Percentiles rank a stretch among this genome's conserved stretches.
These are phyloP conservation scores for Phytopythium cucurbitacearum DNA, from an alignment of 352 stramenopile genomes.

Conservation along the genomic window DNA sequence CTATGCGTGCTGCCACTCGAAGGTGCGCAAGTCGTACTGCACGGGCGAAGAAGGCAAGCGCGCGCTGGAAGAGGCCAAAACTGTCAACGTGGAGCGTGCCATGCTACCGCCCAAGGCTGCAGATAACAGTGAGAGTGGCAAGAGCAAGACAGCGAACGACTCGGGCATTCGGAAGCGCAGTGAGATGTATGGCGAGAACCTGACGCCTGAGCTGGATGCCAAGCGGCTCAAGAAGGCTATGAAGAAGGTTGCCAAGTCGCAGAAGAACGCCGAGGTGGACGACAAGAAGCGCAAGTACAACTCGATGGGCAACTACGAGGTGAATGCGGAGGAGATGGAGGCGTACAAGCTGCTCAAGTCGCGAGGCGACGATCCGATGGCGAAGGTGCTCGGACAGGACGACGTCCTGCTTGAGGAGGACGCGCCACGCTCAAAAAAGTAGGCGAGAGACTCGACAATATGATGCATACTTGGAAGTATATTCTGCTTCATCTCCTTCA, in stretches of 20 bases:
- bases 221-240: slow-evolving; percentile 86
- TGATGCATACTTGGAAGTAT: no score
- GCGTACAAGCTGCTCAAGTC: slow-evolving; percentile 92
- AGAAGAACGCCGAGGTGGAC: slow-evolving; percentile 42
- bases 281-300: slow-evolving; percentile 95
- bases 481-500: no score
- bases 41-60: slow-evolving; percentile 92
- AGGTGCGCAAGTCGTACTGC: slow-evolving; percentile 94
- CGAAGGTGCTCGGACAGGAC: slow-evolving; percentile 78
- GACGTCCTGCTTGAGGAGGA: slow-evolving; percentile 43
- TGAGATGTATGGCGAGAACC: slow-evolving; percentile 90
- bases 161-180: slow-evolving; percentile 52
- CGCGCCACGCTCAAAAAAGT: background rate
- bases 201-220: slow-evolving; percentile 62
- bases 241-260: slow-evolving; percentile 69
- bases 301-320: slow-evolving; percentile 86
- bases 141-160: slow-evolving; percentile 6
- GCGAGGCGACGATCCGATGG: slow-evolving; percentile 91
- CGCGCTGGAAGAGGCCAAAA: slow-evolving; percentile 81
- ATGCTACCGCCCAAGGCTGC: slow-evolving; percentile 35
- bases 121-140: slow-evolving; percentile 15
- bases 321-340: slow-evolving; percentile 96
- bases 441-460: no score
- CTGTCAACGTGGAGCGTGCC: slow-evolving; percentile 32
- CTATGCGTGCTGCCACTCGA: slow-evolving; percentile 96